Conservation (phyloP, 2,329 filamentous ascomycete genomes). For the Aphanocladium album region DNA sequence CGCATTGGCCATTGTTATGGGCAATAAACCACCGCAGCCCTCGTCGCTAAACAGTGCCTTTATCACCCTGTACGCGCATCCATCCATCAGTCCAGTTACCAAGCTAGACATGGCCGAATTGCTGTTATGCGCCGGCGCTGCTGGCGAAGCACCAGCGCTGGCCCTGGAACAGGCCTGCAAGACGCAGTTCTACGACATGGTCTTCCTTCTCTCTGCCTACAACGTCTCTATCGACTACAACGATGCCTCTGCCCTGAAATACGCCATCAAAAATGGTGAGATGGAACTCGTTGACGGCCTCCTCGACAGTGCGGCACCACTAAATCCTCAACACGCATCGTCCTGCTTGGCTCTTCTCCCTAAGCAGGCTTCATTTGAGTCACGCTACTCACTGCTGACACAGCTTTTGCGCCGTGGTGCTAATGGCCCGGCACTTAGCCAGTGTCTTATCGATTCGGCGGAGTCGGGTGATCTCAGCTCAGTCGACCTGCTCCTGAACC, state of each 20-base stretch:
- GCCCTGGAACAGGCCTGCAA: constrained; percentile 45
- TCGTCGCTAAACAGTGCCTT: constrained; percentile 48
- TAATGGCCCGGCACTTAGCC: constrained; percentile 39
- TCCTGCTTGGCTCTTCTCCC: constrained; percentile 46
- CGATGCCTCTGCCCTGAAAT: constrained; percentile 18
- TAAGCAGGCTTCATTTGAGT: constrained; percentile 40
- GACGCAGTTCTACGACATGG: constrained; percentile 49
- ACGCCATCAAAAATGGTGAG: constrained; percentile 28
- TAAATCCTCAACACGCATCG: constrained; percentile 43
- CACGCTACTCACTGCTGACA: constrained; percentile 39
- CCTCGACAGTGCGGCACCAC: constrained; percentile 36
- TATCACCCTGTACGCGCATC: constrained; percentile 38
- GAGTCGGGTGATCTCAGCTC: constrained; percentile 44
- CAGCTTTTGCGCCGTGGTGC: constrained; percentile 48
- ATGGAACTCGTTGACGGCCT: constrained; percentile 43
- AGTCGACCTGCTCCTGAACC: constrained; percentile 44
- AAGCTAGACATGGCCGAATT: constrained; percentile 51
- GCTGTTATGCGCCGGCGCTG: constrained; percentile 53
- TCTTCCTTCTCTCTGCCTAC: constrained; percentile 46
- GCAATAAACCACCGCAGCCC: constrained; percentile 45
- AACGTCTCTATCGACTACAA: constrained; percentile 52
- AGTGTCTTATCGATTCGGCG: constrained; percentile 46
- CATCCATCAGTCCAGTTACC: constrained; percentile 41
- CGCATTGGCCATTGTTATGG: constrained; percentile 49
- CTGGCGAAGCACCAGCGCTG: constrained; percentile 44